Base-by-base conservation (phyloP, 202 grass and related monocot genomes). In the Elaeis oleifera region DNA sequence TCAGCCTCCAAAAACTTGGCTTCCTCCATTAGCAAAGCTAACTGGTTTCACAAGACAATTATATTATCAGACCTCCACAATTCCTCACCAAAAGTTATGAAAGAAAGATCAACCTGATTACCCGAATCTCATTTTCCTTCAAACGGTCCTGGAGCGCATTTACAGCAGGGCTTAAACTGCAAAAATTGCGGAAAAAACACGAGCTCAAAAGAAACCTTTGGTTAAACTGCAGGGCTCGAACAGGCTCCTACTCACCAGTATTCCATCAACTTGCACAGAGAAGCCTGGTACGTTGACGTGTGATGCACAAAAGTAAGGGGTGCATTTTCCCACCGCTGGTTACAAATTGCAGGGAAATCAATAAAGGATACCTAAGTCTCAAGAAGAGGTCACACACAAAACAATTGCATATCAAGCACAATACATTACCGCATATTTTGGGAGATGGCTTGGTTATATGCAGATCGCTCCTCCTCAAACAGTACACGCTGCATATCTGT, bases 261-360 rank as follows among this genome's bases (percentile, higher is more conserved):
- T 22, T 89, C 82, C 88, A 99, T 99, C 67, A 92, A 68, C 78
- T 99, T 99, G 72, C 94, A 89, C 5, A 99, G 88, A 66, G 94
- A 99, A 23, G 94, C 84, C 62, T 84, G 90, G 55, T 99, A 99
- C 19, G 85, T 92, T 62, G 94, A 92, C 27, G 85, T 81, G 72
- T 92, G 88, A 87, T 99, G 94, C 72, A 99, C 74, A 75, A 66
- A 92, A 68, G 78, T 86, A 63, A 92, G 88, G 6, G 88, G 53
- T 99, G 94, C 52, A 99, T 75, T 67, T 75, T 99, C 61, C 84
- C 94, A 84, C 92, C 79, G 79, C 94, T 99, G 60, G 18, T 59
- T 59, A 67, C 31, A 76, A 77, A 50, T 44, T 27, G 8, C 20
- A 60, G 24, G 0, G 66, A 16, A 60, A 74, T 3, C 14, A 74